phyloP scores from a whole-genome alignment of 805 yeast species.

The Ascoidea rubescens region DNA sequence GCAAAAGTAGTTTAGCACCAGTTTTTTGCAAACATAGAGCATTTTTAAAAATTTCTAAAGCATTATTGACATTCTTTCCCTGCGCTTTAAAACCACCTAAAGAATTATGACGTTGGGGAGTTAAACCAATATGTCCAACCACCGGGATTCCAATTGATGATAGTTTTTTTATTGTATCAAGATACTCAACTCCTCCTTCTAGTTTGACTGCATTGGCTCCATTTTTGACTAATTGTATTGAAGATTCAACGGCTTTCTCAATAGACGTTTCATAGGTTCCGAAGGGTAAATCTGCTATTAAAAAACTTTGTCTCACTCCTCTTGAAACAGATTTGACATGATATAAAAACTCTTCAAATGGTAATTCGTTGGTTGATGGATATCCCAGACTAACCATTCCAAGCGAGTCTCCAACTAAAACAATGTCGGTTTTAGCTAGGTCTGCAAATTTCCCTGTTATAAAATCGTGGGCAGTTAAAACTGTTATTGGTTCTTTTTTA shows the following conservation, averaged over 20 bases:
- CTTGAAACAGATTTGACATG: slow-evolving; percentile 67
- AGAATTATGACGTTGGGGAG: slow-evolving; percentile 74
- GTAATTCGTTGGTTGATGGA: slow-evolving; percentile 57
- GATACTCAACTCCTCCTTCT: slow-evolving; percentile 62
- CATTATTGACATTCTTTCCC: slow-evolving; percentile 43
- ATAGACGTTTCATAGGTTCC: slow-evolving; percentile 65
- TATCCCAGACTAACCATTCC: slow-evolving; percentile 88
- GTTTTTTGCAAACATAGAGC: slow-evolving; percentile 58
- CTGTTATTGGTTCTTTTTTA: slow-evolving; percentile 26
- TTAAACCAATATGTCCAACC: slow-evolving; percentile 82
- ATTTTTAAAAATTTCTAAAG: slow-evolving; percentile 44
- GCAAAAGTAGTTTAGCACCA: slow-evolving; percentile 62
- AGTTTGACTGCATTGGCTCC: slow-evolving; percentile 69
- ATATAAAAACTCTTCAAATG: slow-evolving; percentile 67
- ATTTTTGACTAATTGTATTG: slow-evolving; percentile 37
- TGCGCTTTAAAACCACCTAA: slow-evolving; percentile 85
- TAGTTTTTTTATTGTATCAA: slow-evolving; percentile 39
- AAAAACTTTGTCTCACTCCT: slow-evolving; percentile 48
- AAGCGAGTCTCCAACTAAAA: slow-evolving; percentile 81
- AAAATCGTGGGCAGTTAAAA: slow-evolving; percentile 81
- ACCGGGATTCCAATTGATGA: slow-evolving; percentile 72
- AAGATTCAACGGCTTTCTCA: slow-evolving; percentile 46
- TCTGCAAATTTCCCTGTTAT: slow-evolving; percentile 64
- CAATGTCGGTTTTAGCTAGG: slow-evolving; percentile 48
- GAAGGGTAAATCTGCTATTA: slow-evolving; percentile 81